Conservation (phyloP, 2,329 filamentous ascomycete genomes). For the Chrysosporium keratinophilum region DNA sequence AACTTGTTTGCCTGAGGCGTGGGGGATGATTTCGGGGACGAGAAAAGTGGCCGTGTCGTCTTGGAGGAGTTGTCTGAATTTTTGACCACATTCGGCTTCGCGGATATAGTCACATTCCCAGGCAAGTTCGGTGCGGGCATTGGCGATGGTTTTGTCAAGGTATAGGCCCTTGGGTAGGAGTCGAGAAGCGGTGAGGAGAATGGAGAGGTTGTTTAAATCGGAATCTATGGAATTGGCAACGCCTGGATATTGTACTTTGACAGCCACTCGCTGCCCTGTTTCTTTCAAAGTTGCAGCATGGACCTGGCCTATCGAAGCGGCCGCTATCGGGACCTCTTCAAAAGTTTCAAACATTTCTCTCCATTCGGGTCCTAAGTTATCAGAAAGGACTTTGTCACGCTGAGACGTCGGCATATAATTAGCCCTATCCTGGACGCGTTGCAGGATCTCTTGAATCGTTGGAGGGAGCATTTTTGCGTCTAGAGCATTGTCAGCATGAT, state of each 20-base stretch:
- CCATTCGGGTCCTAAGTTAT: constrained; percentile 77
- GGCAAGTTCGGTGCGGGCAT: constrained; percentile 77
- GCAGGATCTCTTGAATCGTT: constrained; percentile 77
- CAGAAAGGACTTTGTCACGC: constrained; percentile 67
- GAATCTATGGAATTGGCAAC: constrained; percentile 94
- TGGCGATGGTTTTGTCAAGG: constrained; percentile 93
- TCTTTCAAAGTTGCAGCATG: constrained; percentile 73
- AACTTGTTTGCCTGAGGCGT: constrained; percentile 76
- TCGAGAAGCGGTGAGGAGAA: constrained; percentile 81
- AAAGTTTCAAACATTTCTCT: constrained; percentile 72
- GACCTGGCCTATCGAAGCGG: constrained; percentile 93
- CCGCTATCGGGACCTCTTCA: constrained; percentile 83
- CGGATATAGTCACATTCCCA: constrained; percentile 97
- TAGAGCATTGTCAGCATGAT: constrained; percentile 19
- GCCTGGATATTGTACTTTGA: constrained; percentile 96
- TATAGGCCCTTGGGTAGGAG: constrained; percentile 86
- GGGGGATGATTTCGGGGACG: constrained; percentile 65
- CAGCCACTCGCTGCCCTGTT: constrained; percentile 66
- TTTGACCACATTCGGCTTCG: constrained; percentile 68
- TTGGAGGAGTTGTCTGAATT: constrained; percentile 67
- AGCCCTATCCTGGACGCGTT: constrained; percentile 88
- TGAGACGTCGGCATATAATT: constrained; percentile 98
- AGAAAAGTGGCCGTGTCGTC: constrained; percentile 63
- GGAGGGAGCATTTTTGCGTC: constrained; percentile 89
- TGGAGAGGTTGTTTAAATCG: constrained; percentile 82